These are phyloP conservation scores for Globisporangium uncinulatum DNA, from an alignment of 352 stramenopile species.

Conservation along the genomic window DNA sequence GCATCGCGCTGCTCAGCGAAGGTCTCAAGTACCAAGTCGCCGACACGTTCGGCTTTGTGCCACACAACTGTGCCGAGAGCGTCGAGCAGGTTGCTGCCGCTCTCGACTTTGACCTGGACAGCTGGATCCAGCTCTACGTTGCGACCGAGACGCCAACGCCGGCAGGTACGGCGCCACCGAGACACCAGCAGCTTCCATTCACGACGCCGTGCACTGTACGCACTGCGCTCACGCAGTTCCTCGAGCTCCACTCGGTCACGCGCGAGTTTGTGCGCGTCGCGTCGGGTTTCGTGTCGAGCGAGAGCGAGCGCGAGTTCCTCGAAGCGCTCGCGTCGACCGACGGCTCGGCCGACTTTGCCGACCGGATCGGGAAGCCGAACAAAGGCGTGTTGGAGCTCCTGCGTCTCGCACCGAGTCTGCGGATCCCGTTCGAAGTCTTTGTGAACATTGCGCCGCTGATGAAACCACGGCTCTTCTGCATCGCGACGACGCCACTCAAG, in stretches of 20 bases:
- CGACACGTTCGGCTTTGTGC: slow-evolving; percentile 83
- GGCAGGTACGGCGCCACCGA: background rate
- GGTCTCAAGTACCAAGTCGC: slow-evolving; percentile 71
- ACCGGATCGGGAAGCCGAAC: slow-evolving; percentile 68
- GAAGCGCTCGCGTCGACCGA: slow-evolving; percentile 53
- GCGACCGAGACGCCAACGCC: slow-evolving; percentile 2
- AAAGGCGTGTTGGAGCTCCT: slow-evolving; percentile 81
- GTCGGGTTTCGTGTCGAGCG: slow-evolving; percentile 36
- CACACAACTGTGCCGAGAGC: slow-evolving; percentile 47
- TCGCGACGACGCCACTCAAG: slow-evolving; percentile 79
- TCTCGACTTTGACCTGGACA: slow-evolving; percentile 81
- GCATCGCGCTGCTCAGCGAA: slow-evolving; percentile 44
- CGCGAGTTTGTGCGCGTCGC: slow-evolving; percentile 45
- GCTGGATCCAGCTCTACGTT: slow-evolving; percentile 63
- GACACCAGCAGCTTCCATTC: slow-evolving; percentile 68
- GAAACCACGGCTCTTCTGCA: slow-evolving; percentile 91
- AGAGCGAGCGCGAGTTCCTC: slow-evolving; percentile 36
- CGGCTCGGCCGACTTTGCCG: slow-evolving; percentile 69
- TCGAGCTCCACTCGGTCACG: slow-evolving; percentile 82
- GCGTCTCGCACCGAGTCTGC: slow-evolving; percentile 38
- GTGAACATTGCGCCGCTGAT: slow-evolving; percentile 78
- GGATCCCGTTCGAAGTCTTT: slow-evolving; percentile 68
- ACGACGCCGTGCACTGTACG: slow-evolving; percentile 87
- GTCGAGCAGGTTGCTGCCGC: slow-evolving; percentile 67
- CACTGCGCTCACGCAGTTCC: slow-evolving; percentile 85